Evolutionary conservation across 2,329 filamentous ascomycete genomes (phyloP), one percentile per base, ranked within the genome.

Genomic region (Cyphellophora europaea): DNA sequence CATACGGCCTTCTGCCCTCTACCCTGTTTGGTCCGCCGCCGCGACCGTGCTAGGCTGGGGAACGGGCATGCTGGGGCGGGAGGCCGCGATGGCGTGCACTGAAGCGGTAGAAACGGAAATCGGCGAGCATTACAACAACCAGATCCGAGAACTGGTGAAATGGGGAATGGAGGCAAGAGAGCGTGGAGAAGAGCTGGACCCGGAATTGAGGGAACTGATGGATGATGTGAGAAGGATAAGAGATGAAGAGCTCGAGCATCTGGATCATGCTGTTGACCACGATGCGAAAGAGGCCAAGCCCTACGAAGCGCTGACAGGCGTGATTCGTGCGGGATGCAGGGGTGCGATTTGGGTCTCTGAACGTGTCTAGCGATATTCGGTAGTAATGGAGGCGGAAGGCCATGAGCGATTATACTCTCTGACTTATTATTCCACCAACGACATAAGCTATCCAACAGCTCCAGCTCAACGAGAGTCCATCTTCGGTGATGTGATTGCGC

Each of bases 51-150:
- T 98, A 5, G 91, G 91, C 12, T 95, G 91, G 87, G 72, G 75
- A 4, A 98, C 91, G 0, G 91, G 83, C 0, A 63, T 91, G 27
- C 72, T 98, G 71, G 88, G 91, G 1, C 75, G 86, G 32, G 87
- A 96, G 62, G 88, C 89, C 2, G 89, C 91, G 21, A 98, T 98
- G 91, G 91, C 91, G 10, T 98, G 91, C 57, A 96, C 91, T 1
- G 91, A 98, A 62, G 91, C 91, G 1, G 89, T 98, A 2, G 91
- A 98, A 69, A 98, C 89, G 5, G 91, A 96, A 66, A 98, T 98
- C 44, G 91, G 91, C 2, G 77, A 77, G 17, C 91, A 98, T 62
- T 98, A 98, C 58, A 96, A 96, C 56, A 77, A 78, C 45, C 91
- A 98, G 63, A 86, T 98, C 27, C 69, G 85, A 16, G 72, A 75